Evolutionary conservation across 768 basidiomycete species (phyloP), one percentile per base, ranked within the genome.

Genomic region (Macrolepiota albuminosa): DNA sequence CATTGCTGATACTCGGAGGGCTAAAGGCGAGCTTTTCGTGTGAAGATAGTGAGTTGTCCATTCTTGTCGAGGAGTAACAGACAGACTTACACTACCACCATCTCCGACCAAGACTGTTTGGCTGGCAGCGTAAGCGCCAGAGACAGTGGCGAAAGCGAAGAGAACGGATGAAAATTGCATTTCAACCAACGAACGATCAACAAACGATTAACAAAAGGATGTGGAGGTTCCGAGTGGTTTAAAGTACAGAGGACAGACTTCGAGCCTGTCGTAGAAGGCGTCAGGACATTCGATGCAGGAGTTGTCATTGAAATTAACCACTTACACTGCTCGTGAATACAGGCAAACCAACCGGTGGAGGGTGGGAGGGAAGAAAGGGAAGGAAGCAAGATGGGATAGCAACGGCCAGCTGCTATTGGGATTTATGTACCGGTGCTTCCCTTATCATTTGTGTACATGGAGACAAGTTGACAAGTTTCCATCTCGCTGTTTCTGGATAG

Each of bases 111-210:
- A 55, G 61, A 84, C 72, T 9, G 66, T 52, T 56, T 72, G 61
- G 50, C 74, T 63, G 7, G 67, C 72, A 53, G 81, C 81, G 36
- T 69, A 72, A 59, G 69, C 77, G 29, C 71, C 68, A 53, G 69
- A 72, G 61, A 76, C 75, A 63, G 78, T 68, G 63, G 75, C 66
- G 64, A 82, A 71, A 66, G 77, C 75, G 73, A 74, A 67, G 50
- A 72, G 64, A 66, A 76, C 72, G 67, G 76, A 59, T 61, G 79
- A 76, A 73, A 80, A 81, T 69, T 73, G 83, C 84, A 85, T 86
- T 70, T 72, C 78, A 59, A 58, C 66, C 61, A 61, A 64, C 26
- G 57, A 57, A 60, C 33, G 43, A 50, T 50, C 66, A 64, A 63
- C 39, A 59, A 34, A 56, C 24, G 43, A 45, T 48, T 65, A 65